phyloP scores from a whole-genome alignment of 2,329 filamentous ascomycete genomes.

The Magnaporthiopsis poae region DNA sequence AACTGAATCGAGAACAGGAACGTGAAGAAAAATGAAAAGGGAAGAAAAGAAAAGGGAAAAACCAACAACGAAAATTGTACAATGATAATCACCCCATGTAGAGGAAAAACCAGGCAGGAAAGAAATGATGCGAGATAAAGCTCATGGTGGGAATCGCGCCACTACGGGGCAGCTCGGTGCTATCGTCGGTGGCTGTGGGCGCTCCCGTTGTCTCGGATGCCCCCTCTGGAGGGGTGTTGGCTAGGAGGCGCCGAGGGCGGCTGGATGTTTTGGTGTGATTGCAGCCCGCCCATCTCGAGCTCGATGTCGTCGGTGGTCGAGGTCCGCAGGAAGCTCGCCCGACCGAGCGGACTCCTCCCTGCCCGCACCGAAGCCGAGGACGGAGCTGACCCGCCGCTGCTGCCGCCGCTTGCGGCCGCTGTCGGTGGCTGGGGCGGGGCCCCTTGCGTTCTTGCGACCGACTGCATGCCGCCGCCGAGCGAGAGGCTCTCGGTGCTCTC shows the following conservation, averaged over 20 bases:
- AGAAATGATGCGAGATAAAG: background rate
- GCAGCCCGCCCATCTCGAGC: conserved; percentile 19
- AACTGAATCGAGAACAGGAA: background rate
- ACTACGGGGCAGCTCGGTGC: background rate
- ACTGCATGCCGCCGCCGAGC: conserved; percentile 2
- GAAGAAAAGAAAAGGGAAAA: background rate
- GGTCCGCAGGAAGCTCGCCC: conserved; percentile 24
- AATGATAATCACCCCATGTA: background rate
- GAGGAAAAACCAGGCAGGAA: too few species aligned
- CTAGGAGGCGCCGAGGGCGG: background rate
- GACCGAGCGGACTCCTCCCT: conserved; percentile 30
- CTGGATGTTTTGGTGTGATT: background rate
- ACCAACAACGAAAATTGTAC: conserved; percentile 1
- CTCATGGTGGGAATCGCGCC: background rate
- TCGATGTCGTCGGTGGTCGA: conserved; percentile 22
- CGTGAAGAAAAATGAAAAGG: background rate
- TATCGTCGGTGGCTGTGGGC: conserved; percentile 1
- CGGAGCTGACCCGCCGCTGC: conserved; percentile 7
- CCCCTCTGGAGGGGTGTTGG: conserved; percentile 1
- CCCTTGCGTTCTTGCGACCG: background rate
- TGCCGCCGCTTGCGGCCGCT: conserved; percentile 12
- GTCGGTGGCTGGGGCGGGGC: conserved; percentile 11
- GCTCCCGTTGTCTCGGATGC: background rate
- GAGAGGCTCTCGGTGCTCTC: conserved; percentile 19
- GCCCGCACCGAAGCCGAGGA: conserved; percentile 15